Evolutionary conservation across 2,329 filamentous ascomycete genomes (phyloP).

Genomic region (Colletotrichum truncatum): DNA sequence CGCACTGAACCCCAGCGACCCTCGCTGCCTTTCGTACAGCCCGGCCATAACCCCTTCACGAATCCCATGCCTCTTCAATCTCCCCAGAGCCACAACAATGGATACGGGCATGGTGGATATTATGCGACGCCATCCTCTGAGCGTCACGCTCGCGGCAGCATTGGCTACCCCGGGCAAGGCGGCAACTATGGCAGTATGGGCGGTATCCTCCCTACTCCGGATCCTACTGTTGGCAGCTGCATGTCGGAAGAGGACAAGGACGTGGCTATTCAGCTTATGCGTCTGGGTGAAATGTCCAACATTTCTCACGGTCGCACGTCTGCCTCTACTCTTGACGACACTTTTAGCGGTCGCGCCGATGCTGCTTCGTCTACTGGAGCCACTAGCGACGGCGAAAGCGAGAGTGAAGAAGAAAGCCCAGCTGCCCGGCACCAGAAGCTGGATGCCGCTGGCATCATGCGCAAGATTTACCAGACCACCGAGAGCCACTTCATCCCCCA

Average conservation of each 20-base stretch:
- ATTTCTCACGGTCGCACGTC: constrained; percentile 93
- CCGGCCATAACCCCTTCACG: constrained; percentile 81
- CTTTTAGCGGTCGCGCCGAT: constrained; percentile 90
- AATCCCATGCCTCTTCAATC: constrained; percentile 83
- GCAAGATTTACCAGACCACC: constrained; percentile 60
- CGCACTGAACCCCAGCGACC: constrained; percentile 78
- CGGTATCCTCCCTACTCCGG: constrained; percentile 87
- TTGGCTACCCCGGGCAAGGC: constrained; percentile 55
- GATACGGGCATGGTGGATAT: constrained; percentile 62
- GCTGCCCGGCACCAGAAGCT: constrained; percentile 67
- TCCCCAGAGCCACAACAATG: constrained; percentile 76
- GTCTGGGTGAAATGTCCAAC: constrained; percentile 92
- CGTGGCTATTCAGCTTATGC: constrained; percentile 96
- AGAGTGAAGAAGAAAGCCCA: constrained; percentile 69
- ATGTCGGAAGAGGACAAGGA: constrained; percentile 95
- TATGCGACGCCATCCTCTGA: constrained; percentile 72
- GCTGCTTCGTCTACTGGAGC: constrained; percentile 85
- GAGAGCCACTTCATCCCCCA: constrained; percentile 60
- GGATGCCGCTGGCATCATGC: constrained; percentile 51
- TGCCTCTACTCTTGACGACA: constrained; percentile 92
- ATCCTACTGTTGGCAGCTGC: constrained; percentile 96
- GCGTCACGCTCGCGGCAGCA: constrained; percentile 73
- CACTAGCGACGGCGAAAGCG: constrained; percentile 80
- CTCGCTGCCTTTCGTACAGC: constrained; percentile 78
- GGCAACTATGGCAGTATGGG: constrained; percentile 37